phyloP scores from a whole-genome alignment of 148 eudicot species.

The Chenopodium album region DNA sequence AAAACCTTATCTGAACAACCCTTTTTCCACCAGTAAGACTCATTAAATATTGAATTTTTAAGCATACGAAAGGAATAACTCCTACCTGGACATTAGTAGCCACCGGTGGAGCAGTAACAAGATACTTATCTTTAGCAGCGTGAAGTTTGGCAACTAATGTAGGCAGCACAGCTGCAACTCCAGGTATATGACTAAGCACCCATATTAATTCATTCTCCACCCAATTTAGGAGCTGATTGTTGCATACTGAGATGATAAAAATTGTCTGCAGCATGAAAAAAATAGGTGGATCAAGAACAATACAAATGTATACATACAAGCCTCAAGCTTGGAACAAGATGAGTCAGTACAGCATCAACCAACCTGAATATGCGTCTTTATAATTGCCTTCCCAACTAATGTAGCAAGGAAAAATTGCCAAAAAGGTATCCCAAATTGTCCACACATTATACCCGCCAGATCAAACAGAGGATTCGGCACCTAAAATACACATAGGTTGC shows the following conservation, averaged over 20 bases:
- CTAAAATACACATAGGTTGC: slow-evolving; percentile 38
- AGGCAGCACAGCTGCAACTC: slow-evolving; percentile 60
- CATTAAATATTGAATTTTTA: background rate
- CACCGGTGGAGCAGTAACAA: slow-evolving; percentile 58
- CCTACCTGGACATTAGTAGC: slow-evolving; percentile 64
- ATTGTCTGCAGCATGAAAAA: slow-evolving; percentile 58
- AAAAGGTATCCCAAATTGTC: slow-evolving; percentile 94
- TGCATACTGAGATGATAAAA: slow-evolving; percentile 87
- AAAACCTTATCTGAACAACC: background rate
- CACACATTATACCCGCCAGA: slow-evolving; percentile 98
- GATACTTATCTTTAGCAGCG: slow-evolving; percentile 74
- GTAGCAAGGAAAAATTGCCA: slow-evolving; percentile 97
- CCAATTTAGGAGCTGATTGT: slow-evolving; percentile 95
- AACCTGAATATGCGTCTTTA: slow-evolving; percentile 98
- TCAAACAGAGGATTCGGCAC: slow-evolving; percentile 98
- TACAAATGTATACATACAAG: slow-evolving; percentile 7
- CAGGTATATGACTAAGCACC: slow-evolving; percentile 82
- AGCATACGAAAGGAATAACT: background rate
- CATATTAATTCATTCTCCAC: slow-evolving; percentile 84
- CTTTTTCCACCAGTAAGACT: background rate
- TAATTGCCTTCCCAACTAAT: slow-evolving; percentile 78
- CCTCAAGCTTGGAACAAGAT: slow-evolving; percentile 6
- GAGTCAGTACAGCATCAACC: background rate
- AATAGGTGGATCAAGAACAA: slow-evolving; percentile 4
- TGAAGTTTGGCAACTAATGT: slow-evolving; percentile 63